Evolutionary conservation across 208 protist species (phyloP), one percentile per base, ranked within the genome.

Genomic region (Perkinsela sp.): DNA sequence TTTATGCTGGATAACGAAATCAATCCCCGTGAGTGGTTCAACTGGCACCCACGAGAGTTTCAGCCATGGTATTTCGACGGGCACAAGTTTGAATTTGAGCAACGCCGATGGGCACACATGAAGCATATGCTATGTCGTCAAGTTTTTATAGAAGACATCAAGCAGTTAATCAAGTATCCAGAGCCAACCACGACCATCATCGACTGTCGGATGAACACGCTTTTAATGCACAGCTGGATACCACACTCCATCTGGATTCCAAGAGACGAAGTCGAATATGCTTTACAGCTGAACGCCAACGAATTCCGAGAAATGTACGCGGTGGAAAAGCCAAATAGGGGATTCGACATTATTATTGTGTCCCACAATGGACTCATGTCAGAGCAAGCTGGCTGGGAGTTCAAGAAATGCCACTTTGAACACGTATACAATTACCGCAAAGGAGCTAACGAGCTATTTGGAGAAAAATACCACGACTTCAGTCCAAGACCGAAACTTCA

Each of bases 351-450:
- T 30, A 89, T 90, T 69, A 74, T 90, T n/a, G 66, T 90, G 68
- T 90, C 85, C n/a, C 85, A 90, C 70, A 81, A 88, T 71, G 85
- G 85, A 15, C 72, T 90, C n/a, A 74, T 75, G 66, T 89, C 85
- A 28, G 83, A 90, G 74, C 80, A 87, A 71, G 85, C 85, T 1
- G 85, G 85, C 22, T 90, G 85, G 85, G 85, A 90, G 74, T 89
- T 77, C 79, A 75, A 76, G 67, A 89, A 89, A 67, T 78, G 84
- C 75, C 88, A 78, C 75, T 90, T 79, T 71, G 81, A 85, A 66
- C 85, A 91, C 75, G 83, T 91, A 1, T 91, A 91, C 76, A 91
- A 91, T 72, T 91, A 88, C 73, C 81, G 85, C 68, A 82, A 81
- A 30, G 85, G 85, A 32, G 88, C 85, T 28, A 91, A 91, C 70